A percentile compares a stretch with the other conserved stretches of the same genome.
phyloP scores from a whole-genome alignment of 208 protist species.

The Trypanosoma rangeli region DNA sequence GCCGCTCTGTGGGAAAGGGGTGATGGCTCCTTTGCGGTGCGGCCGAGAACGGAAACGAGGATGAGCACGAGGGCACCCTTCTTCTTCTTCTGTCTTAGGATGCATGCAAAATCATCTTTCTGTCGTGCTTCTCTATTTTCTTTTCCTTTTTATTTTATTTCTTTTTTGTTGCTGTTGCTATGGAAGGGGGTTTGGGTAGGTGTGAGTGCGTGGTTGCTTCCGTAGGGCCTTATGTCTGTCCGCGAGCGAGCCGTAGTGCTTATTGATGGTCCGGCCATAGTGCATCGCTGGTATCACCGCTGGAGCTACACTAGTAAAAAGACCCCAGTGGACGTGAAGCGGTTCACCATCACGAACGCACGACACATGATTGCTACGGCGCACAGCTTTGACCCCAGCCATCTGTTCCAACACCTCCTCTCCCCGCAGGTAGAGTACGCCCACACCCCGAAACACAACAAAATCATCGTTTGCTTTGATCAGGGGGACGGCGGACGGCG shows the following conservation, averaged over 20 bases:
- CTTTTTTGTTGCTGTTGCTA: constrained; percentile 24
- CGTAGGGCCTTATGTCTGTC: constrained; percentile 34
- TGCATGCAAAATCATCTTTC: neutral
- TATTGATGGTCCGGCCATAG: constrained; percentile 81
- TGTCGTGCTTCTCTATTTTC: neutral
- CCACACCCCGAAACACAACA: constrained; percentile 87
- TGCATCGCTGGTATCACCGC: constrained; percentile 90
- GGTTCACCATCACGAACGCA: constrained; percentile 80
- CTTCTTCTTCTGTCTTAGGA: no score
- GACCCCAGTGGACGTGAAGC: constrained; percentile 60
- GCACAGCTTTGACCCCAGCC: constrained; percentile 86
- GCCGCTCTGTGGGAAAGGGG: neutral
- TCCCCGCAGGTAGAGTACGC: constrained; percentile 84
- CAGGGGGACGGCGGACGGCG: constrained; percentile 87
- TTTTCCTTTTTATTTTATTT: constrained; percentile 5
- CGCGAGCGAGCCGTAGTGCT: constrained; percentile 77
- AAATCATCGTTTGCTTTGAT: constrained; percentile 87
- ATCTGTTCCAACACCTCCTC: constrained; percentile 83
- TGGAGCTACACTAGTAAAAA: constrained; percentile 71
- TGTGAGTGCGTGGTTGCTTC: neutral
- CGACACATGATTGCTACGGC: constrained; percentile 76
- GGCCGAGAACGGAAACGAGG: neutral
- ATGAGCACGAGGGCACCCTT: neutral
- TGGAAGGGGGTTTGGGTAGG: neutral
- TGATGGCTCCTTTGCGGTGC: neutral